Evolutionary conservation across 495 filamentous ascomycete genomes (phyloP).

Genomic region (Neurospora sp.): DNA sequence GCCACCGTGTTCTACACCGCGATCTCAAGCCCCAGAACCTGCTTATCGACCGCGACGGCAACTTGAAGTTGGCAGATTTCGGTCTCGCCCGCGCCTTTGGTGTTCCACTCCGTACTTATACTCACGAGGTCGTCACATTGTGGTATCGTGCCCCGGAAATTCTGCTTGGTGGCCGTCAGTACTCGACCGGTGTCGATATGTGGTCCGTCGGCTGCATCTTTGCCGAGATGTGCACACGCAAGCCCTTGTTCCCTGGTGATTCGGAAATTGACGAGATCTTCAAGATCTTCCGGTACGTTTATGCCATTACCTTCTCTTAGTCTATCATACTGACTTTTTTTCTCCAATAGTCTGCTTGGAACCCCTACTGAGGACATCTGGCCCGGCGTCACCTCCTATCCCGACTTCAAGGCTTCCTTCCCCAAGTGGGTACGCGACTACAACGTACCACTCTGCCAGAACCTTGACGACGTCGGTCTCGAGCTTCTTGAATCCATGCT

Average conservation of each 20-base stretch:
- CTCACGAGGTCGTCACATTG: slow-evolving; percentile 96
- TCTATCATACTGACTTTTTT: neutral
- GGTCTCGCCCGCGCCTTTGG: slow-evolving; percentile 93
- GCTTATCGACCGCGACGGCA: slow-evolving; percentile 87
- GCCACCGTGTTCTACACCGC: slow-evolving; percentile 86
- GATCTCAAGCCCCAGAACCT: slow-evolving; percentile 98
- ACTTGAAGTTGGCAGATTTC: slow-evolving; percentile 96
- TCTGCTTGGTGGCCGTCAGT: slow-evolving; percentile 90
- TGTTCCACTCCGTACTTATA: slow-evolving; percentile 92
- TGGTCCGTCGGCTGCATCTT: slow-evolving; percentile 99
- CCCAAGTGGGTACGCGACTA: slow-evolving; percentile 85
- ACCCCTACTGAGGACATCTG: slow-evolving; percentile 82
- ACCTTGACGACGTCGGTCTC: slow-evolving; percentile 63
- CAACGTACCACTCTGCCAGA: slow-evolving; percentile 37
- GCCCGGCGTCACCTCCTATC: slow-evolving; percentile 96
- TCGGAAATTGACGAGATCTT: slow-evolving; percentile 99
- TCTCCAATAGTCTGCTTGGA: slow-evolving; percentile 59
- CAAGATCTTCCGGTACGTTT: slow-evolving; percentile 87
- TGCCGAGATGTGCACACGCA: slow-evolving; percentile 98
- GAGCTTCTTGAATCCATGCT: slow-evolving; percentile 88
- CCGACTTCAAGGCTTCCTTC: slow-evolving; percentile 94
- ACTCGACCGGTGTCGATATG: slow-evolving; percentile 98
- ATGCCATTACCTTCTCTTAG: neutral
- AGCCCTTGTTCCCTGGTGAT: slow-evolving; percentile 94
- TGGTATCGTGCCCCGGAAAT: slow-evolving; percentile 99